Evolutionary conservation across 805 yeast genomes (phyloP), one percentile per base, ranked within the genome.

Genomic region (Monosporozyma siamensis): DNA sequence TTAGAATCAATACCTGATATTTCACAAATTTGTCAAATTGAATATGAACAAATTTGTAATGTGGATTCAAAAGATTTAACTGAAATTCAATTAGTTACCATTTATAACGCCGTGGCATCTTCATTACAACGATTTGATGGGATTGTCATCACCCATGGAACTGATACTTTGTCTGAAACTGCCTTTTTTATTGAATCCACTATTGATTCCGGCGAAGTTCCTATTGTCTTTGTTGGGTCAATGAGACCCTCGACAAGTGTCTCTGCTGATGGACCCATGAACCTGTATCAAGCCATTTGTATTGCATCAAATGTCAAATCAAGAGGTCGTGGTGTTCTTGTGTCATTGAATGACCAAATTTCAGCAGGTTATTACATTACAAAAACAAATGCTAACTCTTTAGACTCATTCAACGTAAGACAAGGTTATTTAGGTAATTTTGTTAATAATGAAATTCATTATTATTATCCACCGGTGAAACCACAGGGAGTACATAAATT

Each of bases 231-330:
- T 56, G 79, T 82, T 39, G 88, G 88, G 1, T 75, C 82, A 5
- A 80, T 80, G 88, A 70, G 86, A 54, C 88, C 88, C 1, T 74
- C 82, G 7, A 77, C 83, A 3, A 75, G 81, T 31, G 72, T 80
- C 32, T 76, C 82, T 2, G 77, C 83, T 1, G 88, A 80, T 55
- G 86, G 86, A 3, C 80, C 83, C 5, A 78, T 80, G 77, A 80
- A 80, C 58, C 61, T 80, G 46, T 80, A 78, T 53, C 84, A 80
- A 52, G 83, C 85, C 1, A 77, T 78, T 38, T 74, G 74, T 12
- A 77, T 80, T 24, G 82, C 87, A 3, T 67, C 82, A 0, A 63
- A 68, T 48, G 57, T 61, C 22, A 67, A 70, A 42, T 70, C 80
- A 12, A 55, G 67, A 34, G 72, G 75, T 20, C 67, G 88, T 50